These are phyloP conservation scores for Trichoderma breve DNA, from an alignment of 2,329 filamentous ascomycete species.

Conservation along the genomic window DNA sequence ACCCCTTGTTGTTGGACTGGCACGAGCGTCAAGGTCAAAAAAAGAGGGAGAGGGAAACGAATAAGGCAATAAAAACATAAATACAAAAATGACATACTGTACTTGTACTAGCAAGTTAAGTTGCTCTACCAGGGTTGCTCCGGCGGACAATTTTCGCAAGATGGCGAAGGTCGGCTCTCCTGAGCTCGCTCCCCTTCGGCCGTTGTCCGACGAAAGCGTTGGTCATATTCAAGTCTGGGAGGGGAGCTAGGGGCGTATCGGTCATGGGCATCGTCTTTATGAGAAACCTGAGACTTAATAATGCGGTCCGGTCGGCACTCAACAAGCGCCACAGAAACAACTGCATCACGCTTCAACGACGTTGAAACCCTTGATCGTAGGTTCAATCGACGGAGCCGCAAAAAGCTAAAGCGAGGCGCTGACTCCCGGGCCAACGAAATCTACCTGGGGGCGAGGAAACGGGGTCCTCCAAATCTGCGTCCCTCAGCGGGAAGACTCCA, in stretches of 20 bases:
- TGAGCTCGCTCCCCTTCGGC: constrained; percentile 12
- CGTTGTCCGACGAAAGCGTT: constrained; percentile 20
- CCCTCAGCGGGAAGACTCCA: constrained; percentile 25
- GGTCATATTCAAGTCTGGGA: constrained; percentile 4
- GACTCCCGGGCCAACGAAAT: constrained; percentile 20
- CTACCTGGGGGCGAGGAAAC: constrained; percentile 20
- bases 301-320: neutral
- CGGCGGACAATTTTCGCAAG: constrained; percentile 19
- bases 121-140: constrained; percentile 2
- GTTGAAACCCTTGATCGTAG: neutral
- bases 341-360: neutral
- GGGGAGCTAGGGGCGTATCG: constrained; percentile 13
- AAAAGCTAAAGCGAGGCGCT: constrained; percentile 19
- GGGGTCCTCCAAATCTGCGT: constrained; percentile 22
- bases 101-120: neutral
- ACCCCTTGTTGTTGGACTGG: neutral
- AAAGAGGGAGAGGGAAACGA: neutral
- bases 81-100: neutral
- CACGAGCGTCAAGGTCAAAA: neutral
- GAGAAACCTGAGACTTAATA: neutral
- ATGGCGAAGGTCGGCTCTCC: constrained; percentile 7
- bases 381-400: constrained; percentile 13
- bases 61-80: neutral
- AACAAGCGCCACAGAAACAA: neutral
- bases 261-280: neutral